Percentiles rank a stretch among this genome's conserved stretches.
These are phyloP conservation scores for Cylindrodendrum hubeiense DNA, from an alignment of 2,329 filamentous ascomycete species.

Conservation along the genomic window DNA sequence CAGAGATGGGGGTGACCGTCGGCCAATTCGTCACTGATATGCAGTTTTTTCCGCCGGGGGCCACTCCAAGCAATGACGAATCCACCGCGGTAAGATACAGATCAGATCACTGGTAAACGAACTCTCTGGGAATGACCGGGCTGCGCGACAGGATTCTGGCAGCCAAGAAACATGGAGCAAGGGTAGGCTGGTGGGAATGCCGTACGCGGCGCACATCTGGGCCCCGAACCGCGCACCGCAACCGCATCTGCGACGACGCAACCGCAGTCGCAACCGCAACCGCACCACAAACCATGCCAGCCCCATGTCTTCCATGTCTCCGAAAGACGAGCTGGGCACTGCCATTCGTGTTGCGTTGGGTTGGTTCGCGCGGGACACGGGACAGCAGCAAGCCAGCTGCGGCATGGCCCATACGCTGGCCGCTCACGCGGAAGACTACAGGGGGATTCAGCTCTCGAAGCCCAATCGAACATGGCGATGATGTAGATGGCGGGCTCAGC, in stretches of 20 bases:
- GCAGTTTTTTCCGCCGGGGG: constrained; percentile 33
- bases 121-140: background rate
- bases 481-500: background rate
- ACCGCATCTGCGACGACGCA: constrained; percentile 9
- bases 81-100: constrained; percentile 26
- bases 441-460: background rate
- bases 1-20: background rate
- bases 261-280: background rate
- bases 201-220: constrained; percentile 11
- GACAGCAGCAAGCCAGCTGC: constrained; percentile 6
- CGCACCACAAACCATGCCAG: constrained; percentile 25
- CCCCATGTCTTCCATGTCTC: constrained; percentile 15
- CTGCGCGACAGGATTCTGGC: background rate
- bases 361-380: constrained; percentile 4
- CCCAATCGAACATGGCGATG: background rate
- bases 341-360: background rate
- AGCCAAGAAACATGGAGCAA: constrained; percentile 13
- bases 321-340: constrained; percentile 8
- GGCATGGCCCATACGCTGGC: no score
- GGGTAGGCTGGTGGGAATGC: background rate
- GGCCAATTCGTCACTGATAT: constrained; percentile 26
- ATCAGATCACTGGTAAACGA: constrained; percentile 22
- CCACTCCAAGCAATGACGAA: constrained; percentile 2
- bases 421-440: background rate
- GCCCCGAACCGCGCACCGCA: constrained; percentile 21